Evolutionary conservation across 208 protist genomes (phyloP), one percentile per base, ranked within the genome.

Genomic region (Willaertia magna): DNA sequence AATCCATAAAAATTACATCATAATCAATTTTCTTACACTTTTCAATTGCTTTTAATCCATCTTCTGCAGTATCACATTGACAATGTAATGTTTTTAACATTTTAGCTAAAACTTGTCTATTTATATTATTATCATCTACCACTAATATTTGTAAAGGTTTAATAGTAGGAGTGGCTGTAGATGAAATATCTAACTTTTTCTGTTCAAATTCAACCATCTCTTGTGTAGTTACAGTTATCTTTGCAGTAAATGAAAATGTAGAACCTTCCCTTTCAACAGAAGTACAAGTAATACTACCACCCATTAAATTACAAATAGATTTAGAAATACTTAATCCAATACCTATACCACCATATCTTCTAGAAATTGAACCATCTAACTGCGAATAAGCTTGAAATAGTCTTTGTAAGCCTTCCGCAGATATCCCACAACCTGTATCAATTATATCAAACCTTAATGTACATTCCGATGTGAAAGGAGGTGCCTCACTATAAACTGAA

Each of bases 81-180:
- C 75, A 87, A 47, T 79, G 89, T 0, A 89, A 39, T 18, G 82
- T 46, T 26, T 82, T 75, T 18, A 92, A 75, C 1, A 87, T 48
- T 44, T 91, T 88, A 44, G 61, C 78, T 26, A 90, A 43, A 39
- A 92, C 74, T 1, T 87, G 78, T 52, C 89, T 85, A 74, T 92
- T 92, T 11, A 92, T 40, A 44, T 75, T 40, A 86, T 91, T 92
- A 52, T 92, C 91, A 43, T 92, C 91, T 1, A 90, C 90, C 0
- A 92, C 34, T 20, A 92, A 43, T 20, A 90, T 75, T 6, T 48
- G 26, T 1, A 67, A n/a, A n/a, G n/a, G n/a, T n/a, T n/a, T n/a
- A n/a, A n/a, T n/a, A n/a, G 55, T n/a, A n/a, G 55, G 55, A n/a
- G 26, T n/a, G 26, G n/a, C n/a, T n/a, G n/a, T n/a, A n/a, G n/a